Evolutionary conservation across 805 yeast species (phyloP).

Genomic region (Helenozyma rhizophorensis): DNA sequence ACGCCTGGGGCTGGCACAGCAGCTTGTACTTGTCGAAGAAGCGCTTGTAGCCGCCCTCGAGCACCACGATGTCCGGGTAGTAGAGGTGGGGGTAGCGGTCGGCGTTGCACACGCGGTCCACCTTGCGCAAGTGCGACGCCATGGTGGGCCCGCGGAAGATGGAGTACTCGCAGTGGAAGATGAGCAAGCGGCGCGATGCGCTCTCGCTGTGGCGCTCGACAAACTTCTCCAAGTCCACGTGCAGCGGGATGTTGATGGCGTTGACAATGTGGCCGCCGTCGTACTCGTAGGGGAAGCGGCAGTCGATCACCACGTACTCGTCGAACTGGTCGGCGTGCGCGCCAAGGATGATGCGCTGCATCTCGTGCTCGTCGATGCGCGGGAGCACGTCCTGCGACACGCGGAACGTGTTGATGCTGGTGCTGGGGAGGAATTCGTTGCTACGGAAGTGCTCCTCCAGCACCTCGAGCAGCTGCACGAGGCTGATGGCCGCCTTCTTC

Average conservation of each 20-base stretch:
- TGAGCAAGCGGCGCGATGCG: constrained; percentile 44
- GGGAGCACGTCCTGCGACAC: constrained; percentile 59
- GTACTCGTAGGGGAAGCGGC: constrained; percentile 90
- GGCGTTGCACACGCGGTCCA: constrained; percentile 72
- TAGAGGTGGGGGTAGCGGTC: constrained; percentile 74
- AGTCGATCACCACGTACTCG: constrained; percentile 65
- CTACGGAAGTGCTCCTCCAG: constrained; percentile 11
- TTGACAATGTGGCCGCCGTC: constrained; percentile 88
- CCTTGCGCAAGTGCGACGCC: constrained; percentile 80
- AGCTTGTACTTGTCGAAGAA: constrained; percentile 59
- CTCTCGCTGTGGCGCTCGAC: constrained; percentile 20
- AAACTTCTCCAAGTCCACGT: constrained; percentile 63
- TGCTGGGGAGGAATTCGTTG: constrained; percentile 28
- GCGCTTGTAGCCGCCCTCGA: constrained; percentile 87
- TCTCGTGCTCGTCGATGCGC: constrained; percentile 56
- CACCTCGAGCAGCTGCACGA: background rate
- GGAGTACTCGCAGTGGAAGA: constrained; percentile 94
- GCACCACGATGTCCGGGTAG: constrained; percentile 84
- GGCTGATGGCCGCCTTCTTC: constrained; percentile 8
- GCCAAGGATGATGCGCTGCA: constrained; percentile 57
- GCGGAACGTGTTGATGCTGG: constrained; percentile 26
- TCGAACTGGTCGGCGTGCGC: constrained; percentile 46
- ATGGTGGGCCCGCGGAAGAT: constrained; percentile 90
- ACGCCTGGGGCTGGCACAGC: constrained; percentile 71
- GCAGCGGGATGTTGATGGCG: constrained; percentile 73